These are phyloP conservation scores for Lentinus brumalis DNA, from an alignment of 768 basidiomycete species.

Conservation along the genomic window DNA sequence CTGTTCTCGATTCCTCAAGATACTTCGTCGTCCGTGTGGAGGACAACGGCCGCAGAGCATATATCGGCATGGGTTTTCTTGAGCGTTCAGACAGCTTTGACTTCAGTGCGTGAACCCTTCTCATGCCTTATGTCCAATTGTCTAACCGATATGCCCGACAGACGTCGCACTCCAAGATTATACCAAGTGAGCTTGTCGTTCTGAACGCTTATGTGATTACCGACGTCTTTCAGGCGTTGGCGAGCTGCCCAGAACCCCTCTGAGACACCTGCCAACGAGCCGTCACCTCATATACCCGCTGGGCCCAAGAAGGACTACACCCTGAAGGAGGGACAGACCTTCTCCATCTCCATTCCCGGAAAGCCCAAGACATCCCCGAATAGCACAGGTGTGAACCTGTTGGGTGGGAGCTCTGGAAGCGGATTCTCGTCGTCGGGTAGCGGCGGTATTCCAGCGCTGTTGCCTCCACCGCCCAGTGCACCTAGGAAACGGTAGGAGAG, in stretches of 20 bases:
- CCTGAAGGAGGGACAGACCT: conserved; percentile 93
- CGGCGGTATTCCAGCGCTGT: conserved; percentile 57
- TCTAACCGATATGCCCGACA: conserved; percentile 29
- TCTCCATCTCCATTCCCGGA: conserved; percentile 91
- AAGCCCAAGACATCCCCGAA: conserved; percentile 46
- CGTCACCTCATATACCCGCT: conserved; percentile 69
- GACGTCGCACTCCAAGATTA: conserved; percentile 88
- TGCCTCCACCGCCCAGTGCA: conserved; percentile 83
- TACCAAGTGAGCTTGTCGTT: conserved; percentile 56
- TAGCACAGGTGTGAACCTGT: conserved; percentile 37
- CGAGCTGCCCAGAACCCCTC: conserved; percentile 63
- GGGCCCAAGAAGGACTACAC: conserved; percentile 94
- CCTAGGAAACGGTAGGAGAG: conserved; percentile 43
- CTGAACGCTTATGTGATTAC: background rate
- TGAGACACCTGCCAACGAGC: conserved; percentile 41
- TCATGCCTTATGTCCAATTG: background rate
- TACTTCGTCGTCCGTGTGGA: conserved; percentile 95
- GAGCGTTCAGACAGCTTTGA: conserved; percentile 90
- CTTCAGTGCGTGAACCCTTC: conserved; percentile 64
- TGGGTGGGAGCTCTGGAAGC: conserved; percentile 23
- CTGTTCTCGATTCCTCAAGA: conserved; percentile 92
- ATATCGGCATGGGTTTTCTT: conserved; percentile 91
- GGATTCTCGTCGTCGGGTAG: conserved; percentile 25
- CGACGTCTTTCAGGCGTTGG: conserved; percentile 47
- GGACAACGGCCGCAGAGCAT: conserved; percentile 84